These are phyloP conservation scores for Scytalidium sp. DNA, from an alignment of 2,329 filamentous ascomycete species.

Conservation along the genomic window DNA sequence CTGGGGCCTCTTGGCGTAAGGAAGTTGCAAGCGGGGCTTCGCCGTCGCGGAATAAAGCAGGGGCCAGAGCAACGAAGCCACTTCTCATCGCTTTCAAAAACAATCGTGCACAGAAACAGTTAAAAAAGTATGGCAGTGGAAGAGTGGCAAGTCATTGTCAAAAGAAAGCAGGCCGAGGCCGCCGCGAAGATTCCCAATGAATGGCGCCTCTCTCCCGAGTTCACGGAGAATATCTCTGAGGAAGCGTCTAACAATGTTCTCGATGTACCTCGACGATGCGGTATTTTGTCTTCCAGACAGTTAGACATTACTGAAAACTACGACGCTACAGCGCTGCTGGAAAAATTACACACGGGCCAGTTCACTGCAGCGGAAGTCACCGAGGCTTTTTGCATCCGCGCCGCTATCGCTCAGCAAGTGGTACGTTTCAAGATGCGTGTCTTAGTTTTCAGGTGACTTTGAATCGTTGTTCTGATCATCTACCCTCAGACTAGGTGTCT, in stretches of 20 bases:
- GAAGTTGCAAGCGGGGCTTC: no score
- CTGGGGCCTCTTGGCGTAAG: no score
- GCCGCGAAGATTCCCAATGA: constrained; percentile 16
- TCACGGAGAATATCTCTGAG: no score
- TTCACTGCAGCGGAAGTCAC: constrained; percentile 37
- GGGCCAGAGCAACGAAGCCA: no score
- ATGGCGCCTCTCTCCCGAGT: constrained; percentile 18
- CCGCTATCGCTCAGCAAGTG: constrained; percentile 44
- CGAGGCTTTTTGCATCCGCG: constrained; percentile 40
- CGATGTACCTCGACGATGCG: constrained; percentile 15
- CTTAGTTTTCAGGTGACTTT: not conserved
- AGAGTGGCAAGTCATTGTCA: constrained; percentile 17
- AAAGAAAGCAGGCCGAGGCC: constrained; percentile 18
- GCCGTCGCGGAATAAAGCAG: no score
- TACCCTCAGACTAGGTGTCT: constrained; percentile 27
- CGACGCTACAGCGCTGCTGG: constrained; percentile 38
- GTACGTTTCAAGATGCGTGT: constrained; percentile 30
- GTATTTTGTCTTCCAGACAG: constrained; percentile 39
- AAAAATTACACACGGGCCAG: constrained; percentile 32
- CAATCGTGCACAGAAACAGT: no score
- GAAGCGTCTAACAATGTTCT: constrained; percentile 19
- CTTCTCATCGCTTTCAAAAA: no score
- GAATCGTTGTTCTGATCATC: constrained; percentile 1
- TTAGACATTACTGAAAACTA: constrained; percentile 45
- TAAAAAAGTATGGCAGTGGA: no score